These are phyloP conservation scores for Globisporangium nodosum DNA, from an alignment of 352 stramenopile species.

Conservation along the genomic window DNA sequence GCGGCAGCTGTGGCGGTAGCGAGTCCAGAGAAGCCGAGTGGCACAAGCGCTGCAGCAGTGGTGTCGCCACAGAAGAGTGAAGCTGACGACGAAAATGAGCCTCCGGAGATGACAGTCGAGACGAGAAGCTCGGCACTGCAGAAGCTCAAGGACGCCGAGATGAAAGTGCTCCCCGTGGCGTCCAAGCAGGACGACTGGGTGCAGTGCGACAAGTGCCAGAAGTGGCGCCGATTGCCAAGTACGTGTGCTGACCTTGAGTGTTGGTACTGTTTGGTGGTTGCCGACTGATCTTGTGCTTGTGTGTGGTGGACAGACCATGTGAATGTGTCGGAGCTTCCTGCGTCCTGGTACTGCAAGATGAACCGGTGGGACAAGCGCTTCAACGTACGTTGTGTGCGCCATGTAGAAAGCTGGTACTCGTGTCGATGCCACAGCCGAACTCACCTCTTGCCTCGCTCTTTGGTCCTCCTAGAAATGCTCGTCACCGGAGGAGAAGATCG, in stretches of 20 bases:
- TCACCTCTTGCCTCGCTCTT: background rate
- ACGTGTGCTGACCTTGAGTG: constrained; percentile 9
- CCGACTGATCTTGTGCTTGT: background rate
- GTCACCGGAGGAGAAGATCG: constrained; percentile 56
- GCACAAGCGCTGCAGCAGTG: background rate
- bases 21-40: constrained; percentile 16
- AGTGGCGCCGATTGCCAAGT: constrained; percentile 80
- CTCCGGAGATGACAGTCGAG: constrained; percentile 38
- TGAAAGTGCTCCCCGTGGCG: constrained; percentile 37
- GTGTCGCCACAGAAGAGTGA: constrained; percentile 12
- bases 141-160: constrained; percentile 41
- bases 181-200: constrained; percentile 85
- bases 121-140: constrained; percentile 44
- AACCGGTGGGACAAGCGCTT: constrained; percentile 77
- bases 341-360: constrained; percentile 85
- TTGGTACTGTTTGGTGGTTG: background rate
- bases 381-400: constrained; percentile 34
- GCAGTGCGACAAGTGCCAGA: constrained; percentile 84
- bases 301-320: constrained; percentile 48
- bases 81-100: constrained; percentile 4
- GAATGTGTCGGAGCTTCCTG: constrained; percentile 66
- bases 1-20: constrained; percentile 3
- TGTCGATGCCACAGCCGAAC: constrained; percentile 4
- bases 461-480: constrained; percentile 57
- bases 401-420: background rate